Percentiles rank a stretch among this genome's conserved stretches.
phyloP scores from a whole-genome alignment of 768 basidiomycete genomes.

The Termitomyces sp. region DNA sequence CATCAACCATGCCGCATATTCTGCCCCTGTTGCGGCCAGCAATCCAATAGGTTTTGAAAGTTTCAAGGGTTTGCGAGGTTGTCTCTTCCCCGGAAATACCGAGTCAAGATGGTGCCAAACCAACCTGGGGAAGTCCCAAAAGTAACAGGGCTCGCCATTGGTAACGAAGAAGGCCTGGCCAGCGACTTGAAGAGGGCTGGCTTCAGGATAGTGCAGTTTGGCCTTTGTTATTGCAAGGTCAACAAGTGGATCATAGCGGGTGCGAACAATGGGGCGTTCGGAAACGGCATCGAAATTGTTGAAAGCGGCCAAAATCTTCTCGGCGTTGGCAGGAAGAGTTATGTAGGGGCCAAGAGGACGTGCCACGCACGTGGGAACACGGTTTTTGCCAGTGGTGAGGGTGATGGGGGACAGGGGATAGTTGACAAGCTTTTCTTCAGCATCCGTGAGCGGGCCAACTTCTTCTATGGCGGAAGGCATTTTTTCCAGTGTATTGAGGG shows the following conservation, averaged over 20 bases:
- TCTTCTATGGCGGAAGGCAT: slow-evolving; percentile 33
- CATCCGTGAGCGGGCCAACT: slow-evolving; percentile 36
- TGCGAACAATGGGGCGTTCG: slow-evolving; percentile 62
- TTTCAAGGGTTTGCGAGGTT: slow-evolving; percentile 33
- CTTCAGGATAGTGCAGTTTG: slow-evolving; percentile 39
- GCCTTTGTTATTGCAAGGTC: slow-evolving; percentile 52
- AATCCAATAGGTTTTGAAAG: slow-evolving; percentile 68
- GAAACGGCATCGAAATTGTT: slow-evolving; percentile 37
- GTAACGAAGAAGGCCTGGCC: slow-evolving; percentile 97
- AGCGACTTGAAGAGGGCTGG: slow-evolving; percentile 72
- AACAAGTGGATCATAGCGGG: slow-evolving; percentile 79
- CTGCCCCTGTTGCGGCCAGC: slow-evolving; percentile 65
- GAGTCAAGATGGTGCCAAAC: slow-evolving; percentile 74
- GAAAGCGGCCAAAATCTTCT: slow-evolving; percentile 56
- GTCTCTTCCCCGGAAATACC: slow-evolving; percentile 54
- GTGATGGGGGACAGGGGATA: slow-evolving; percentile 59
- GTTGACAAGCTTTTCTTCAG: slow-evolving; percentile 40
- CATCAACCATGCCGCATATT: slow-evolving; percentile 68
- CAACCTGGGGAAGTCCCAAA: slow-evolving; percentile 88
- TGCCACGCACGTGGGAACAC: slow-evolving; percentile 75
- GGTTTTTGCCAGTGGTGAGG: slow-evolving; percentile 58
- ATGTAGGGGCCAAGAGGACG: slow-evolving; percentile 84
- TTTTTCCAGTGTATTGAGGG: slow-evolving; percentile 33
- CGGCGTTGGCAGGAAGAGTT: slow-evolving; percentile 54
- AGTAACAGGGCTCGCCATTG: slow-evolving; percentile 93